These are phyloP conservation scores for Penicillium sp. DNA, from an alignment of 2,329 filamentous ascomycete species.

Conservation along the genomic window DNA sequence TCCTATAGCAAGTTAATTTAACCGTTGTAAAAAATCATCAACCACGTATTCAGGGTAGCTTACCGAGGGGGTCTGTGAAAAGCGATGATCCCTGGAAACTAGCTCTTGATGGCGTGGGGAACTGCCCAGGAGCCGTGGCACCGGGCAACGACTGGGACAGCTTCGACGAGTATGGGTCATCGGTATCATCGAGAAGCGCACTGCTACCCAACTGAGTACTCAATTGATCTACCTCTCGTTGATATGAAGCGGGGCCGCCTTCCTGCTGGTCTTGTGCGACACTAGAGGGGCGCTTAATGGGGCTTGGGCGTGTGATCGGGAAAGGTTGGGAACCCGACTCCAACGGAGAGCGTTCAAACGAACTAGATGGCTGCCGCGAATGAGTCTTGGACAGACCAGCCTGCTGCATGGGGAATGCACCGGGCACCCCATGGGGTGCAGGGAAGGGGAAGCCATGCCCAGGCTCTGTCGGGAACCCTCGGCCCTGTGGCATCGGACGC, in stretches of 20 bases:
- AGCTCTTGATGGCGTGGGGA: slow-evolving; percentile 39
- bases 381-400: slow-evolving; percentile 54
- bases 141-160: slow-evolving; percentile 45
- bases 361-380: slow-evolving; percentile 69
- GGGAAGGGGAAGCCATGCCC: slow-evolving; percentile 42
- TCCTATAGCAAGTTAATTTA: slow-evolving; percentile 24
- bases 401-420: slow-evolving; percentile 33
- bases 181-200: slow-evolving; percentile 72
- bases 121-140: slow-evolving; percentile 51
- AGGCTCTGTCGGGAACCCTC: slow-evolving; percentile 51
- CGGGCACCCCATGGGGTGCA: slow-evolving; percentile 42
- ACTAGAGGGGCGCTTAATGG: slow-evolving; percentile 83
- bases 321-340: slow-evolving; percentile 60
- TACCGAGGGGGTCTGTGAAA: slow-evolving; percentile 42
- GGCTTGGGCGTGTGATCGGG: slow-evolving; percentile 75
- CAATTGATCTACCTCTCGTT: slow-evolving; percentile 63
- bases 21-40: neutral
- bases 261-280: slow-evolving; percentile 50
- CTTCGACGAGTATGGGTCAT: slow-evolving; percentile 58
- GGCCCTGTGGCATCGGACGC: slow-evolving; percentile 55
- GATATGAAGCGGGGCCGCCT: slow-evolving; percentile 40
- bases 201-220: slow-evolving; percentile 83
- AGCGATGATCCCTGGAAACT: slow-evolving; percentile 42
- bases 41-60: neutral
- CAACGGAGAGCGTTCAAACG: slow-evolving; percentile 54